phyloP scores from a whole-genome alignment of 495 filamentous ascomycete species.

The Hypoxylon fuscum region DNA sequence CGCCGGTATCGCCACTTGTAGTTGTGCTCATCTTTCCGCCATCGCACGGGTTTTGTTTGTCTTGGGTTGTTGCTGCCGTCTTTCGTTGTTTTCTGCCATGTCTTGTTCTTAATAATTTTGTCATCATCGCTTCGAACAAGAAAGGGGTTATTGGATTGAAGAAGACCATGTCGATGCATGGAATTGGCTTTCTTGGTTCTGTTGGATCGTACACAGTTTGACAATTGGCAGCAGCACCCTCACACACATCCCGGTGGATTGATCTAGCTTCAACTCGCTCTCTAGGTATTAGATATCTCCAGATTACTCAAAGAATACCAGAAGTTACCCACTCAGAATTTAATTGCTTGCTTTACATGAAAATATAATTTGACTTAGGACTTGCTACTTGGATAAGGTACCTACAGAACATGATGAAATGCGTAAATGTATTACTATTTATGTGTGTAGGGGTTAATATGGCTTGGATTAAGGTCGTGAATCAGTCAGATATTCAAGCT shows the following conservation, averaged over 20 bases:
- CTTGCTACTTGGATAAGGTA: too few relatives aligned
- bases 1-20: conserved; percentile 61
- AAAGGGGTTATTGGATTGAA: conserved; percentile 10
- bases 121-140: conserved; percentile 17
- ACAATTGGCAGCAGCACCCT: conserved; percentile 40
- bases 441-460: too few relatives aligned
- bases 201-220: conserved; percentile 42
- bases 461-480: too few relatives aligned
- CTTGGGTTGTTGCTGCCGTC: conserved; percentile 35
- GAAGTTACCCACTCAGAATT: conserved; percentile 62
- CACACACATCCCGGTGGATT: conserved; percentile 37
- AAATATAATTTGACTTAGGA: neutral
- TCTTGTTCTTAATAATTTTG: conserved; percentile 46
- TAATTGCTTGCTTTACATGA: conserved; percentile 1
- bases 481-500: too few relatives aligned
- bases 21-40: conserved; percentile 55
- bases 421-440: too few relatives aligned
- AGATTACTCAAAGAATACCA: conserved; percentile 59
- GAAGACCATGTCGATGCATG: conserved; percentile 21
- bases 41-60: conserved; percentile 26
- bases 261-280: conserved; percentile 61
- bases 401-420: too few relatives aligned
- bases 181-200: conserved; percentile 33
- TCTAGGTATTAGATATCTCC: conserved; percentile 63
- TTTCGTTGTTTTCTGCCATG: conserved; percentile 37